Evolutionary conservation across 169 alveolate species (phyloP), one percentile per base, ranked within the genome.

Genomic region (Prorocentrum cordatum): DNA sequence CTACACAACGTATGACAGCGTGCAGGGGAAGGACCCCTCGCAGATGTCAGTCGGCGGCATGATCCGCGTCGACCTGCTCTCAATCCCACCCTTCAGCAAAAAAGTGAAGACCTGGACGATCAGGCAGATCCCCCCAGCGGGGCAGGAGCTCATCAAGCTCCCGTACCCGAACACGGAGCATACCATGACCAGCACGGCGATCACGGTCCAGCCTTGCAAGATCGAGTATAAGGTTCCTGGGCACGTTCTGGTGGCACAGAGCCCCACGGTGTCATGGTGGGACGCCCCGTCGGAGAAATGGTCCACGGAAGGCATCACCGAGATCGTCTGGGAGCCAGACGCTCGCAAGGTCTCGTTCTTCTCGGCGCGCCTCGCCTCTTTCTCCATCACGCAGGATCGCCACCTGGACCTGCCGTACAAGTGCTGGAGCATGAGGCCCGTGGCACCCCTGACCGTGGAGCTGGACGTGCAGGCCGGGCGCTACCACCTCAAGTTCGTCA

Each of bases 381-480:
- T 80, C 47, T 80, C 89, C 89, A 80, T 80, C 73, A 80, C 89
- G 22, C 89, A 80, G 89, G 89, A 35, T 68, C 72, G 89, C 9
- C 89, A 80, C 77, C 42, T 59, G 9, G 89, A 80, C 67, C 35
- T 80, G 68, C 89, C 89, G 22, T 80, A 80, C 89, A 59, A 80
- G 47, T 39, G 33, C 67, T 80, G 89, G 89, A 61, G 47, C 79
- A 80, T 80, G 89, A 80, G 89, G 88, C 27, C 42, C 42, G 36
- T 42, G n/a, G n/a, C n/a, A n/a, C n/a, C n/a, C n/a, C n/a, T n/a
- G n/a, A n/a, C n/a, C n/a, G n/a, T n/a, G n/a, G n/a, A n/a, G n/a
- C n/a, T n/a, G n/a, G n/a, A n/a, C 24, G 24, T 10, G 16, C 36
- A 75, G 86, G 86, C 86, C 1, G 72, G 59, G 22, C 32, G 86